Evolutionary conservation across 306 rosid genomes (phyloP), one percentile per base, ranked within the genome.

Genomic region (Luffa aegyptiaca): DNA sequence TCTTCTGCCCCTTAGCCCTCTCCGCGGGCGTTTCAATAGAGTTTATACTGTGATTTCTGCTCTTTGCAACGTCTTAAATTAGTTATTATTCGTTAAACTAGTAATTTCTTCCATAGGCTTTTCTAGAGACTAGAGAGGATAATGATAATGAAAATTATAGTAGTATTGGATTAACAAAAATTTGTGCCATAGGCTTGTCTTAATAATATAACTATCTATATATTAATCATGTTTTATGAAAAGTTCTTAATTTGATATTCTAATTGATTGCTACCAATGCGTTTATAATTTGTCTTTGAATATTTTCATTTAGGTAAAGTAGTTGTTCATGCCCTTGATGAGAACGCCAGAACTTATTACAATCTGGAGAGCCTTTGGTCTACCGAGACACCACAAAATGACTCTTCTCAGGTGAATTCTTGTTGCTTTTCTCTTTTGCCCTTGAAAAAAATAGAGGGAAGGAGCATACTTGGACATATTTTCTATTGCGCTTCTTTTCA

Each of bases 321-420:
- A 61, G 86, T 92, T 80, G 89, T 95, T 58, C 98, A 95, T 78
- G 98, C 98, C 41, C 93, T 95, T 20, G 98, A 95, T 76, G 98
- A 95, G 88, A 91, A 90, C 58, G 98, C 98, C 48, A 92, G 98
- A 84, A 88, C 88, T 57, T 95, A 95, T 85, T 95, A 95, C 86
- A 91, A 91, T 86, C 85, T 95, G 88, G 98, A 95, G 87, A 66
- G 81, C 64, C 92, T 95, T 72, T 95, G 96, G 93, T 82, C 88
- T 69, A 58, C 85, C 0, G 84, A 83, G 81, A 76, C 88, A 46
- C 62, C 89, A 44, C 90, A 77, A 64, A 80, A 83, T 77, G 97
- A 91, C 56, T 83, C 89, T 48, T 52, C 65, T 62, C 90, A 75
- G 91, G 97, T 92, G 81, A 80, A 66, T 35, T 70, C 55, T 48